Conservation (phyloP, 169 alveolate genomes). For the Theileria parva region DNA sequence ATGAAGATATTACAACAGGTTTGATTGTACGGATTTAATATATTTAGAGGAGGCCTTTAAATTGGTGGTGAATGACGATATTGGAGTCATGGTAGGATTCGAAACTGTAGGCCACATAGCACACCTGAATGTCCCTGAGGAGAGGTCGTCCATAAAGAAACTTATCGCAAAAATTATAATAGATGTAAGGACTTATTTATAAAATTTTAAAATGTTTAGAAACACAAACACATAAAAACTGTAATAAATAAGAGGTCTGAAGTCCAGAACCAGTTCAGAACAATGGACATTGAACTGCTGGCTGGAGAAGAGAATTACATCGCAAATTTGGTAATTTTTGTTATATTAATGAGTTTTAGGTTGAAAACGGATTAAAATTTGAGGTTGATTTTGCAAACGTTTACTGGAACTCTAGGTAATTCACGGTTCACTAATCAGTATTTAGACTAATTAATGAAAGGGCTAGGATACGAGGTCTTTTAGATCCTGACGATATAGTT, state of each 20-base stretch:
- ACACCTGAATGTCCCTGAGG: constrained; percentile 83
- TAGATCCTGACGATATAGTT: constrained; percentile 50
- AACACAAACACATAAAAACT: constrained; percentile 81
- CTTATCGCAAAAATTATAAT: constrained; percentile 82
- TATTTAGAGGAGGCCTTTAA: constrained; percentile 70
- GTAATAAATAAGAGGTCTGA: constrained; percentile 85
- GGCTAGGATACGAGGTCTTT: constrained; percentile 66
- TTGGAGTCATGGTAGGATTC: constrained; percentile 80
- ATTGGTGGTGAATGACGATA: constrained; percentile 66
- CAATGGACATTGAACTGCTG: constrained; percentile 85
- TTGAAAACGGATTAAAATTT: constrained; percentile 71
- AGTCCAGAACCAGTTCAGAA: constrained; percentile 79
- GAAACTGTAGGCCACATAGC: constrained; percentile 90
- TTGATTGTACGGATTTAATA: constrained; percentile 1
- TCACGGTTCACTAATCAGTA: constrained; percentile 24
- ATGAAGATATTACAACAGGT: constrained; percentile 17
- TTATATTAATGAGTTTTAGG: constrained; percentile 19
- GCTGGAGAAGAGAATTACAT: constrained; percentile 84
- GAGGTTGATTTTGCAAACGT: constrained; percentile 75
- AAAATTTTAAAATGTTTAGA: constrained; percentile 35
- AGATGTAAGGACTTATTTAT: constrained; percentile 62
- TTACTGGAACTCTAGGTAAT: constrained; percentile 84
- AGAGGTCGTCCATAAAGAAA: constrained; percentile 77
- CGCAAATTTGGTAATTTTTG: constrained; percentile 67
- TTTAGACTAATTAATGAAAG: constrained; percentile 78